Percentiles rank a stretch among this genome's conserved stretches.
These are phyloP conservation scores for Sphagnum fallax DNA, from an alignment of 228 moss, liverwort and hornwort species.

Conservation along the genomic window DNA sequence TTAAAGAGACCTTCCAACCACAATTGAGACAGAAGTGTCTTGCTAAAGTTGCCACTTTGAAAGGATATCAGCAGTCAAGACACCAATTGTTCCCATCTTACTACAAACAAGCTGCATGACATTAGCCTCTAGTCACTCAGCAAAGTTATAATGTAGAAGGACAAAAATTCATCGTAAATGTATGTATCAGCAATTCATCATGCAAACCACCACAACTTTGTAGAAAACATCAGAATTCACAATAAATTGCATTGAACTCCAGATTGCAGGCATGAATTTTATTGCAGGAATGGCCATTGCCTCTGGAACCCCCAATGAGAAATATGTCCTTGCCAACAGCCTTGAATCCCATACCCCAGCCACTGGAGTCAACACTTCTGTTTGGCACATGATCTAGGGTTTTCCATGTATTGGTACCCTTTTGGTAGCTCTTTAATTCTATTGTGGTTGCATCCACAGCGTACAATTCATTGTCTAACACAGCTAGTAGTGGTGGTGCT, in stretches of 20 bases:
- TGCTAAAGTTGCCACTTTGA: too few relatives aligned
- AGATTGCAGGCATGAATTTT: constrained; percentile 58
- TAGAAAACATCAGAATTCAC: too few relatives aligned
- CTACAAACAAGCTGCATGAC: too few relatives aligned
- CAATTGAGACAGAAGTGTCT: too few relatives aligned
- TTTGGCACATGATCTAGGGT: constrained; percentile 55
- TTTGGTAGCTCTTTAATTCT: constrained; percentile 65
- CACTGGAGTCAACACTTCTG: constrained; percentile 40
- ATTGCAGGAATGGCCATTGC: constrained; percentile 30
- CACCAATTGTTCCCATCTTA: too few relatives aligned
- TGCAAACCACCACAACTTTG: too few relatives aligned
- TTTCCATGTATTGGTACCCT: constrained; percentile 57
- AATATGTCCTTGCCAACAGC: constrained; percentile 45
- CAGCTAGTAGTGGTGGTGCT: constrained; percentile 80
- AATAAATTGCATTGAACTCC: background rate
- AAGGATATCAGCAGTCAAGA: too few relatives aligned
- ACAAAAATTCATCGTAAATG: too few relatives aligned
- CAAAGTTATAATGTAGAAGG: too few relatives aligned
- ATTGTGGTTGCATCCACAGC: constrained; percentile 66
- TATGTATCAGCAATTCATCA: too few relatives aligned
- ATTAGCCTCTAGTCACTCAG: too few relatives aligned
- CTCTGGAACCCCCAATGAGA: constrained; percentile 42
- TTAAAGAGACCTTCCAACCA: too few relatives aligned
- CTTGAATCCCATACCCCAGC: constrained; percentile 54
- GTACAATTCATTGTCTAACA: constrained; percentile 67